Percentiles rank a stretch among this genome's conserved stretches.
Evolutionary conservation across 768 basidiomycete genomes (phyloP).

Genomic region (Mycena leptocephala): DNA sequence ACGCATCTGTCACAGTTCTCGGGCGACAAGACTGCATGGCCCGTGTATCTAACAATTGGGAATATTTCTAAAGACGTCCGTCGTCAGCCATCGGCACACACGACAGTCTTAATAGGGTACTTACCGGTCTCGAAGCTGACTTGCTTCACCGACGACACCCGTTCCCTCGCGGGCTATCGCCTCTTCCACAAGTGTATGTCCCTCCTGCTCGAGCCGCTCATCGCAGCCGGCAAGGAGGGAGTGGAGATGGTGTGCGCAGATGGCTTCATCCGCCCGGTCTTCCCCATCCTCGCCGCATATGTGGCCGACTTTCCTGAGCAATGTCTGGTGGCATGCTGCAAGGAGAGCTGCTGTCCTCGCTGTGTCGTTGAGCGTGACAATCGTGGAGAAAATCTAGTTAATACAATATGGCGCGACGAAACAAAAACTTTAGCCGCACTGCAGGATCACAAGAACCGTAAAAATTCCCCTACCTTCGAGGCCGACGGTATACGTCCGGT

Average conservation of each 20-base stretch:
- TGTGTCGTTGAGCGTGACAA: constrained; percentile 22
- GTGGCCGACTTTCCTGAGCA: too few species aligned
- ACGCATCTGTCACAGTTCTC: too few species aligned
- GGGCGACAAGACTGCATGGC: background rate
- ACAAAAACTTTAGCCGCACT: background rate
- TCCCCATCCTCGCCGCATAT: too few species aligned
- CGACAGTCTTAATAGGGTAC: background rate
- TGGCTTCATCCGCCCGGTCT: background rate
- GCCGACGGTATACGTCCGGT: background rate
- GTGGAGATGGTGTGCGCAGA: background rate
- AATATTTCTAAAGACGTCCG: background rate
- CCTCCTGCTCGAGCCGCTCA: constrained; percentile 35
- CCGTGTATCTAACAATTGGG: background rate
- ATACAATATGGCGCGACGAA: background rate
- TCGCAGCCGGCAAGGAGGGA: constrained; percentile 34
- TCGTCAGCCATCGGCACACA: background rate
- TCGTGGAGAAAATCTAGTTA: constrained; percentile 26
- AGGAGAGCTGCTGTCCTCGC: background rate
- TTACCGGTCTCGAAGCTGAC: background rate
- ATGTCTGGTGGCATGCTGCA: background rate
- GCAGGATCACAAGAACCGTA: background rate
- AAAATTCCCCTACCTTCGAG: background rate
- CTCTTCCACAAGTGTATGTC: constrained; percentile 53
- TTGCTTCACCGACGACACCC: constrained; percentile 8
- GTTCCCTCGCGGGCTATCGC: constrained; percentile 41